Evolutionary conservation across 2,329 filamentous ascomycete species (phyloP).

Genomic region (Metarhizium album): DNA sequence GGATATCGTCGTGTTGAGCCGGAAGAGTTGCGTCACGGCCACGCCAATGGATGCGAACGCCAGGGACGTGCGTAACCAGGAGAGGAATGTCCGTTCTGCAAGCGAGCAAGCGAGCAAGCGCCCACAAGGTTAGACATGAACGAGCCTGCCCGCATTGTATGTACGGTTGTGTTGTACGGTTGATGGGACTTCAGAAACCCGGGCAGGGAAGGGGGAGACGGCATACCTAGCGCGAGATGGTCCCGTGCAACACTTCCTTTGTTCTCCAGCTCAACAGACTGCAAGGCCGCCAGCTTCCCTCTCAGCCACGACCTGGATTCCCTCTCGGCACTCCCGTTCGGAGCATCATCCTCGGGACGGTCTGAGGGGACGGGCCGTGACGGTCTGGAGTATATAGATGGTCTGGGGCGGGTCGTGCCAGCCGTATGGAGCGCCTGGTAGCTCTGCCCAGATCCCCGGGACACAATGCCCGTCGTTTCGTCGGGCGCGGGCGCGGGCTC

Average conservation of each 20-base stretch:
- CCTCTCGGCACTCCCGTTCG: conserved; percentile 8
- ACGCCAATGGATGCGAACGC: conserved; percentile 76
- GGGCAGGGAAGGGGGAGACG: too few relatives aligned
- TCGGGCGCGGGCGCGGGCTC: conserved; percentile 21
- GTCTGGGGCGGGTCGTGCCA: conserved; percentile 4
- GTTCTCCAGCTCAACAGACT: conserved; percentile 68
- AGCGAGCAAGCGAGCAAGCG: neutral
- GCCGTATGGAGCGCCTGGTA: conserved; percentile 28
- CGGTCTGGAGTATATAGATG: conserved; percentile 9
- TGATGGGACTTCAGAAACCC: too few relatives aligned
- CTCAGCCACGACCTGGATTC: conserved; percentile 37
- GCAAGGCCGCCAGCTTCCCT: conserved; percentile 35
- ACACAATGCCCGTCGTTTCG: conserved; percentile 32
- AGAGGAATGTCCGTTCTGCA: conserved; percentile 71
- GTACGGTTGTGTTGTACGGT: neutral
- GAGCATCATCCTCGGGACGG: neutral
- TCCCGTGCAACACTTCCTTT: conserved; percentile 77
- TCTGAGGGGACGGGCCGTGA: conserved; percentile 9
- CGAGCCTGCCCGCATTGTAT: too few relatives aligned
- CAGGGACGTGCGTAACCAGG: conserved; percentile 74
- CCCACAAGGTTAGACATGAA: neutral
- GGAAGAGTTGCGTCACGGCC: conserved; percentile 74
- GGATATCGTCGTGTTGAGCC: conserved; percentile 58
- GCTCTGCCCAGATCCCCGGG: conserved; percentile 23
- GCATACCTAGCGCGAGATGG: conserved; percentile 64